Evolutionary conservation across 2,329 filamentous ascomycete species (phyloP), one percentile per base, ranked within the genome.

Genomic region (Chaetomiaceae sp.): DNA sequence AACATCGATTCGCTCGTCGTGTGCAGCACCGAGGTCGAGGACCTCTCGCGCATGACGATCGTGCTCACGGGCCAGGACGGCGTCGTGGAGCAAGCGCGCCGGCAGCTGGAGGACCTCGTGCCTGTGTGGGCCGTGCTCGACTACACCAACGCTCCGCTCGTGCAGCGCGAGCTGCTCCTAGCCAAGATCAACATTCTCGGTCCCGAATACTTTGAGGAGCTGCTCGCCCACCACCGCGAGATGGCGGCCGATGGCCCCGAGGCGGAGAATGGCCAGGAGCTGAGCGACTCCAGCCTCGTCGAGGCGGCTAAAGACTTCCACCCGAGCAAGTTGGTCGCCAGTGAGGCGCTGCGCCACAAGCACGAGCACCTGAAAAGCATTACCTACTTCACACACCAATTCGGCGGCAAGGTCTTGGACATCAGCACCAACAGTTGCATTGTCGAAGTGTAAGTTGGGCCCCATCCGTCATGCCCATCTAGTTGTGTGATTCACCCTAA

Each of bases 381-480:
- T 62, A 98, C 93, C 47, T 93, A 95, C 68, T 82, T 98, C 64
- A 84, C 91, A 15, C 93, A 98, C 71, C 93, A 98, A 63, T 98
- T 98, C 61, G 90, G 90, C 47, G 93, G 93, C 55, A 98, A 98
- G 73, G 87, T 98, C 20, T 69, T 98, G 59, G 93, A 98, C 68
- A 97, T 98, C 60, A 95, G 89, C 74, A 96, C 88, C 43, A 96
- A 88, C 70, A 97, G 94, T 72, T 97, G 93, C 70, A 97, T 97
- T 66, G 90, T 98, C 50, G 93, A 98, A 70, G 69, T 98, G 87
- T 91, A 78, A 78, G 86, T 78, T 22, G 10, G 30, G 15, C 43
- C 42, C 9, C 14, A 15, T 20, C 20, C 2, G 15, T 20, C 29
- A 36, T 47, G 32, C 36, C 38, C 48, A 44, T 29, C 48, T 6